Conservation (phyloP, 495 filamentous ascomycete genomes). For the Neurospora sp. region DNA sequence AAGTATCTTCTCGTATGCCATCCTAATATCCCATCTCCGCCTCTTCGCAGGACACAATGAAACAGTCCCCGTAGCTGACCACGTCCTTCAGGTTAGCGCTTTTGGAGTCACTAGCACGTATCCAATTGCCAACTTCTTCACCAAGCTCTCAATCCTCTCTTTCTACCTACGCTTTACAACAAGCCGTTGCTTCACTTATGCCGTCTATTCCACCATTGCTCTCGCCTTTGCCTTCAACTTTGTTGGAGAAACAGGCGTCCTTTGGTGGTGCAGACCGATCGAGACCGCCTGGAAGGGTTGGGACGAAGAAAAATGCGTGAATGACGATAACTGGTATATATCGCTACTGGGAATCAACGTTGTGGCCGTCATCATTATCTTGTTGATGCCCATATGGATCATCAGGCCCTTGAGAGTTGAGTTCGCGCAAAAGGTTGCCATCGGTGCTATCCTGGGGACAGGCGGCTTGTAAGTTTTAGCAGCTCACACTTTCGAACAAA, state of each 20-base stretch:
- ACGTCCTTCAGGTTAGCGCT: not conserved
- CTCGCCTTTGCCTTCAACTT: conserved; percentile 7
- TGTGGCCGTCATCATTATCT: conserved; percentile 7
- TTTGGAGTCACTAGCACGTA: conserved; percentile 6
- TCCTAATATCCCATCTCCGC: not conserved
- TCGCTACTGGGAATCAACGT: conserved; percentile 9
- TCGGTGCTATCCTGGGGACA: conserved; percentile 11
- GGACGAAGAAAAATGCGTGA: not conserved
- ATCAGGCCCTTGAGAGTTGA: conserved; percentile 6
- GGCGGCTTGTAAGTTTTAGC: conserved; percentile 14
- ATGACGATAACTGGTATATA: conserved; percentile 3
- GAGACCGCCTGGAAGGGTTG: no score
- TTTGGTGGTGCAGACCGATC: conserved; percentile 15
- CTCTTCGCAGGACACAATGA: not conserved
- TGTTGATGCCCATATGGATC: conserved; percentile 9
- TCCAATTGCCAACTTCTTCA: conserved; percentile 11
- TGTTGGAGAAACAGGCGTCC: conserved; percentile 5
- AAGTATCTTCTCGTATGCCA: conserved; percentile 3
- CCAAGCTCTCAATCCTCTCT: conserved; percentile 11
- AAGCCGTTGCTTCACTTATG: conserved; percentile 5
- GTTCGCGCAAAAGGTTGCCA: conserved; percentile 7
- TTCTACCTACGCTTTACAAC: conserved; percentile 19
- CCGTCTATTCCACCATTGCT: conserved; percentile 7
- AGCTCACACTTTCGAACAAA: not conserved
- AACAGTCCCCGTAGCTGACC: not conserved